phyloP scores from a whole-genome alignment of 371 early-diverging fungal species.

The Zopfochytrium polystomum region DNA sequence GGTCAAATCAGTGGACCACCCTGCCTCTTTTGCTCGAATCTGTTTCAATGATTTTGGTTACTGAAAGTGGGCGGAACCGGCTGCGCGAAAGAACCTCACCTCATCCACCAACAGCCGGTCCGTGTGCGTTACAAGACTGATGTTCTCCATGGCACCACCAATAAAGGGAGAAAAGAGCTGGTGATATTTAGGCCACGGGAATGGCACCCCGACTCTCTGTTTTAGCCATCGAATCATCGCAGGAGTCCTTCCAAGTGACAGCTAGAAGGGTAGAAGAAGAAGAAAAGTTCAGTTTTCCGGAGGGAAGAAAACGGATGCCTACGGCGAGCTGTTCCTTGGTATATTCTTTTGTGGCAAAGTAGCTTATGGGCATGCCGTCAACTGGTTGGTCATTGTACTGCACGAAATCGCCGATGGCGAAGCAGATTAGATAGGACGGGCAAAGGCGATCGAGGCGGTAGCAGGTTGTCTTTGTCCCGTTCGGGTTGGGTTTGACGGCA shows the following conservation, averaged over 20 bases:
- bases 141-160: constrained; percentile 62
- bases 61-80: too few species aligned
- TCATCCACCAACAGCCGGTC: constrained; percentile 39
- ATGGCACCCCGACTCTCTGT: constrained; percentile 41
- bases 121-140: constrained; percentile 47
- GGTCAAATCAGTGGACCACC: constrained; percentile 21
- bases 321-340: constrained; percentile 36
- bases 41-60: too few species aligned
- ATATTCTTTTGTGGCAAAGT: constrained; percentile 45
- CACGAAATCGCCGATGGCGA: constrained; percentile 58
- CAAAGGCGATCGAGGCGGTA: constrained; percentile 49
- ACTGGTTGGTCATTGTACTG: constrained; percentile 47
- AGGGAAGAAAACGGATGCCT: neutral
- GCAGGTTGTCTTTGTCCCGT: constrained; percentile 40
- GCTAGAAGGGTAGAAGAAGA: constrained; percentile 3
- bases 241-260: constrained; percentile 50
- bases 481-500: constrained; percentile 12
- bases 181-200: constrained; percentile 63
- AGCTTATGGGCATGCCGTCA: constrained; percentile 48
- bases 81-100: constrained; percentile 5
- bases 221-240: constrained; percentile 55
- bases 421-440: constrained; percentile 50
- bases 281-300: constrained; percentile 1
- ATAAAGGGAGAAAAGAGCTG: constrained; percentile 40
- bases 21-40: constrained; percentile 16